Base-by-base conservation (phyloP, 1,284 basidiomycete genomes). In the Malassezia brasiliensis region DNA sequence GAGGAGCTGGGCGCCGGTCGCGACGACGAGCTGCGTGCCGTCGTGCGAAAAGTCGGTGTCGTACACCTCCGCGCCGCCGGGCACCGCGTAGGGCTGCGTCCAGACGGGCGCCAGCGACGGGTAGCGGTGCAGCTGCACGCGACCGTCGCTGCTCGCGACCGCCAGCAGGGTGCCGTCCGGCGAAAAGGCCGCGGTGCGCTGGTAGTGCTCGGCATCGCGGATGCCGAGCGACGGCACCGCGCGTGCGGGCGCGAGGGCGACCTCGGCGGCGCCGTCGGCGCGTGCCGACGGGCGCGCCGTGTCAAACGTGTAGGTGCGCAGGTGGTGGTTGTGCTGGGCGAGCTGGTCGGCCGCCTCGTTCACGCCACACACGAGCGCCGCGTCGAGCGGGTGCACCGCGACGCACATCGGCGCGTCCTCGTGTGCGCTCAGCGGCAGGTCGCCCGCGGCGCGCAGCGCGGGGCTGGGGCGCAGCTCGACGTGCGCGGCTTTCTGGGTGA, bases 381-480 rank as follows among this genome's bases (percentile, higher is more conserved):
- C 37, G 22, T 56, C 56, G 14, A 53, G 36, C 11, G 46, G 17
- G 35, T 48, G 25, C 50, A 69, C 56, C 10, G 68, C 56, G 53
- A 73, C 53, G 41, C 66, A 64, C 69, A 72, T 72, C 1, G 71
- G 71, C 28, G 71, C 71, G 49, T 74, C 71, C 40, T 74, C 69
- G 22, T 69, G 62, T 14, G 63, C 30, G 9, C 63, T 63, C 17
- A 74, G 64, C 30, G 53, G 63, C 40, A 69, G 39, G 20, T 69
- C 60, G 30, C 62, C 59, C 9, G 49, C 42, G 15, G 47, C 17
- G 19, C 36, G 47, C 6, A 53, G 32, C 20, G 32, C 15, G 10
- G 28, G 41, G 5, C 25, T 39, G 39, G 42, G 28, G 28, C 35
- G 12, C 4, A 20, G 25, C 35, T 47, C 34, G 0, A 42, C 12